Conservation (phyloP, 148 eudicot species). For the Amaranthus cruentus region DNA sequence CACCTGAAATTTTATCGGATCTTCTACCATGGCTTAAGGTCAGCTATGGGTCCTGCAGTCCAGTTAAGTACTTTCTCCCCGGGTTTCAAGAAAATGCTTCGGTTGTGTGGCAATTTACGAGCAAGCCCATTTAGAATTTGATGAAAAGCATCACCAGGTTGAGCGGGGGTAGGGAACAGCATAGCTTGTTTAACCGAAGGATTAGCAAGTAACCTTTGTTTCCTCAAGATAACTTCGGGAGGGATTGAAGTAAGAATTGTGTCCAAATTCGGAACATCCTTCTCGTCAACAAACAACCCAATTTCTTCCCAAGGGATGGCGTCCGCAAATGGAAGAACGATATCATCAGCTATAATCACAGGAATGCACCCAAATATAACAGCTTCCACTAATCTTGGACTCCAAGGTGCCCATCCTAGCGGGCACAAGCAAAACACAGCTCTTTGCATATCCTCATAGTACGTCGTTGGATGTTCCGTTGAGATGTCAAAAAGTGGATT, state of each 20-base stretch:
- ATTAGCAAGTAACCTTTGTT: conserved; percentile 88
- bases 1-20: neutral
- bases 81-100: conserved; percentile 47
- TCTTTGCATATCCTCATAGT: conserved; percentile 98
- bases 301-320: conserved; percentile 98
- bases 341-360: conserved; percentile 94
- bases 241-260: conserved; percentile 78
- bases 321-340: conserved; percentile 90
- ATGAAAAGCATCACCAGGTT: conserved; percentile 93
- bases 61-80: conserved; percentile 79
- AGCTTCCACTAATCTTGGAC: conserved; percentile 90
- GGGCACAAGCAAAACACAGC: conserved; percentile 89
- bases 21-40: conserved; percentile 89
- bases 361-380: conserved; percentile 95
- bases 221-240: conserved; percentile 72
- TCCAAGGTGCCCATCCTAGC: conserved; percentile 99
- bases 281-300: conserved; percentile 76
- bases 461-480: conserved; percentile 96
- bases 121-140: conserved; percentile 96
- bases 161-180: conserved; percentile 96
- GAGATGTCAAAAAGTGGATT: conserved; percentile 97
- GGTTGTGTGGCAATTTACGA: conserved; percentile 78
- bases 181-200: conserved; percentile 98
- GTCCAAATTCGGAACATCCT: conserved; percentile 81
- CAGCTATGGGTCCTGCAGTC: conserved; percentile 94